phyloP scores from a whole-genome alignment of 2,329 filamentous ascomycete species.

The Penicillium sp. region DNA sequence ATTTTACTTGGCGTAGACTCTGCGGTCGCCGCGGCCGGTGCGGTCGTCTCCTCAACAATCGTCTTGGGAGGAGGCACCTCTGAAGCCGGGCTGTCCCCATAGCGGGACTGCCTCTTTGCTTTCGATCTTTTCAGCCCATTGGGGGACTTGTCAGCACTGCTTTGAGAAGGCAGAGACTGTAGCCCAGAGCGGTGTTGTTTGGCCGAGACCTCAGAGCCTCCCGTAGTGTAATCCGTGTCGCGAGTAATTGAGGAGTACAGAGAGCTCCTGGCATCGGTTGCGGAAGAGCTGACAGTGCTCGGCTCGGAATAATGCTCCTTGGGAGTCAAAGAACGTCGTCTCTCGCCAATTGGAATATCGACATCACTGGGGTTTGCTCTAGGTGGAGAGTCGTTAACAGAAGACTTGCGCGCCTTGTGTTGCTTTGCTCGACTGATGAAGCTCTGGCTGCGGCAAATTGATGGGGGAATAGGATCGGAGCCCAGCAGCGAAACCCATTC shows the following conservation, averaged over 20 bases:
- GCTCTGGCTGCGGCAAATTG: slow-evolving; percentile 55
- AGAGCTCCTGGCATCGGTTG: slow-evolving; percentile 30
- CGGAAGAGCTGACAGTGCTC: slow-evolving; percentile 32
- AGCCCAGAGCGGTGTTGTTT: slow-evolving; percentile 27
- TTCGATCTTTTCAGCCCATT: slow-evolving; percentile 42
- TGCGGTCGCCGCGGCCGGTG: background rate
- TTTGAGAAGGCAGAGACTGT: slow-evolving; percentile 32
- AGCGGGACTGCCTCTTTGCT: slow-evolving; percentile 42
- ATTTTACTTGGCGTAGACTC: slow-evolving; percentile 13
- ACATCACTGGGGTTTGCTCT: slow-evolving; percentile 52
- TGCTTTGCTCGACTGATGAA: slow-evolving; percentile 50
- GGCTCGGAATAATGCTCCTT: slow-evolving; percentile 34
- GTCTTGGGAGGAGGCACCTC: slow-evolving; percentile 27
- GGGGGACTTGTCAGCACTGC: slow-evolving; percentile 33
- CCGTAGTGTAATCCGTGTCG: slow-evolving; percentile 34
- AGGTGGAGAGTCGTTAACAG: slow-evolving; percentile 22
- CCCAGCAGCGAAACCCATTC: slow-evolving; percentile 91
- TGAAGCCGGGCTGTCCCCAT: slow-evolving; percentile 34
- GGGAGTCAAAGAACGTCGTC: slow-evolving; percentile 35
- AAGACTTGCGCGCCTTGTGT: slow-evolving; percentile 27
- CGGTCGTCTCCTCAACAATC: slow-evolving; percentile 21
- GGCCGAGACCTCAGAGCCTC: slow-evolving; percentile 23
- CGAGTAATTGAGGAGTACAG: slow-evolving; percentile 33
- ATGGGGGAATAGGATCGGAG: slow-evolving; percentile 62
- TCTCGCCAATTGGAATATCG: slow-evolving; percentile 64